Evolutionary conservation across 148 eudicot genomes (phyloP).

Genomic region (Tetragonia tetragonoides): DNA sequence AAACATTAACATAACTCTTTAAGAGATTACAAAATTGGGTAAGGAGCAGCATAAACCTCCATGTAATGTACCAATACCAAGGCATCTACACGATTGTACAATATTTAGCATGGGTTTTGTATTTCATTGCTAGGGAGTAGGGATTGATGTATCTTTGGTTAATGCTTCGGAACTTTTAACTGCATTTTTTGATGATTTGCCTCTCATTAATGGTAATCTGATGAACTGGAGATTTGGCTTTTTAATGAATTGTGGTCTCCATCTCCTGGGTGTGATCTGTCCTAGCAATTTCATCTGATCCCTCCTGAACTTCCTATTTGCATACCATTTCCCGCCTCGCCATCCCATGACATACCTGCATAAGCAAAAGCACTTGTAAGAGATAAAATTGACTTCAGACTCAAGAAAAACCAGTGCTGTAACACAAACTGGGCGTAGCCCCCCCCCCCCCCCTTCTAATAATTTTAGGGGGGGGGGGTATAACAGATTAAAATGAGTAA

Average conservation of each 20-base stretch:
- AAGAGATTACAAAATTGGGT: slow-evolving; percentile 1
- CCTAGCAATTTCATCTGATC: slow-evolving; percentile 88
- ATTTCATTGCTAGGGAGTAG: slow-evolving; percentile 19
- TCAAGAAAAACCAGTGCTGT: no score
- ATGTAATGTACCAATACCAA: background rate
- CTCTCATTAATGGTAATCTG: slow-evolving; percentile 50
- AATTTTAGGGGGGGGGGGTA: no score
- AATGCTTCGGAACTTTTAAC: slow-evolving; percentile 41
- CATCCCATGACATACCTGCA: slow-evolving; percentile 84
- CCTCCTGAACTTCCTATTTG: slow-evolving; percentile 64
- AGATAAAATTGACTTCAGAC: background rate
- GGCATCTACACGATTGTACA: background rate
- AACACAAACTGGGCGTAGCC: no score
- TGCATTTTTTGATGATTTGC: slow-evolving; percentile 36
- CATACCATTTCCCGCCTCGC: slow-evolving; percentile 91
- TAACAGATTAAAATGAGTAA: background rate
- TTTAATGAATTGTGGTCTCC: slow-evolving; percentile 43
- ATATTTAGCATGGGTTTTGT: slow-evolving; percentile 13
- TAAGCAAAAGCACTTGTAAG: background rate
- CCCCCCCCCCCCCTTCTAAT: no score
- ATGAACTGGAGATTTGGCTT: slow-evolving; percentile 46
- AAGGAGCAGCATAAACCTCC: background rate
- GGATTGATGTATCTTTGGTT: slow-evolving; percentile 31
- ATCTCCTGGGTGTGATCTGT: slow-evolving; percentile 67
- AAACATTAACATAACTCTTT: background rate